Evolutionary conservation across 805 yeast species (phyloP).

Genomic region (Wickerhamomyces chambardii): DNA sequence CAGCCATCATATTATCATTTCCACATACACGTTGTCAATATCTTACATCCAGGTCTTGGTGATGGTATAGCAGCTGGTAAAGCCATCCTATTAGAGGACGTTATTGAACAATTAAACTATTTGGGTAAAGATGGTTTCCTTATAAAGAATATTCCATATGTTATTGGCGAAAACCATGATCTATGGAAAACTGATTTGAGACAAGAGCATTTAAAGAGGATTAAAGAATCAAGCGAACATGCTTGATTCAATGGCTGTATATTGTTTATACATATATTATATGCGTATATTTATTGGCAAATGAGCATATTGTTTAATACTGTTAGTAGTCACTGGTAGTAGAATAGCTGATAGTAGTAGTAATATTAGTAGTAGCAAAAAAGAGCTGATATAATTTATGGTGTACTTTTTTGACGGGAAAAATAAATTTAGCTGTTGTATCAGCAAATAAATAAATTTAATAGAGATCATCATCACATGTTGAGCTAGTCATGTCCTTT

Average conservation of each 20-base stretch:
- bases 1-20: slow-evolving; percentile 96
- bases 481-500: too few species aligned
- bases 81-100: slow-evolving; percentile 73
- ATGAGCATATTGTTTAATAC: too few species aligned
- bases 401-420: too few species aligned
- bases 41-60: slow-evolving; percentile 59
- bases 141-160: slow-evolving; percentile 50
- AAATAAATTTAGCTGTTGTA: too few species aligned
- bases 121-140: slow-evolving; percentile 49
- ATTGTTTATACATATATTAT: neutral
- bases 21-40: slow-evolving; percentile 83
- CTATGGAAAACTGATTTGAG: slow-evolving; percentile 43
- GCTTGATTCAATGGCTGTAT: neutral
- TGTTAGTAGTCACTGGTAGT: too few species aligned
- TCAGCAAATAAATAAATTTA: too few species aligned
- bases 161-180: slow-evolving; percentile 69
- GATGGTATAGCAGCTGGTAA: slow-evolving; percentile 67
- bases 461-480: too few species aligned
- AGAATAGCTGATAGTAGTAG: too few species aligned
- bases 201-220: slow-evolving; percentile 19
- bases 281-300: too few species aligned
- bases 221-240: slow-evolving; percentile 48
- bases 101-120: slow-evolving; percentile 59
- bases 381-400: too few species aligned
- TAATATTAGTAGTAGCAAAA: too few species aligned